Evolutionary conservation across 768 basidiomycete genomes (phyloP).

Genomic region (Russula brevipes): DNA sequence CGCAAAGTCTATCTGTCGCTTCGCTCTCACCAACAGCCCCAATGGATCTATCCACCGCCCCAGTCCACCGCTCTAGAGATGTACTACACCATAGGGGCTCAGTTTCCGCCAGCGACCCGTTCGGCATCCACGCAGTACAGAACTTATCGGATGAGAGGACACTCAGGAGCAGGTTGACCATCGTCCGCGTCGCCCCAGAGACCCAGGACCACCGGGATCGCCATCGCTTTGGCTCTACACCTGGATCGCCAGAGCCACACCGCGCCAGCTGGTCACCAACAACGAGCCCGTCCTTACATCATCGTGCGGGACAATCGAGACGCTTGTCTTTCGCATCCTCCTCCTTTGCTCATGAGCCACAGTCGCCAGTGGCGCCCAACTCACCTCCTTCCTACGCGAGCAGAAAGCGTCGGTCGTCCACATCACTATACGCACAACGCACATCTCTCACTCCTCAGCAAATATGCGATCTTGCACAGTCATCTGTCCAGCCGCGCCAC

Average conservation of each 20-base stretch:
- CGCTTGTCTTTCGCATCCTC: constrained; percentile 25
- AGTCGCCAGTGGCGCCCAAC: background rate
- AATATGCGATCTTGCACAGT: constrained; percentile 22
- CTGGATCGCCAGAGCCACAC: constrained; percentile 9
- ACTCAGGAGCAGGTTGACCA: constrained; percentile 21
- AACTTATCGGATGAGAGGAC: constrained; percentile 21
- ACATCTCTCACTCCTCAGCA: constrained; percentile 22
- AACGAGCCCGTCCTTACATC: background rate
- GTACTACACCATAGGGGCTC: constrained; percentile 16
- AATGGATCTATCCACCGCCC: constrained; percentile 9
- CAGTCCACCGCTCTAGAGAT: constrained; percentile 7
- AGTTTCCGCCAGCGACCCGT: constrained; percentile 22
- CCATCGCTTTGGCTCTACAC: background rate
- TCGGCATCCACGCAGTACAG: constrained; percentile 16
- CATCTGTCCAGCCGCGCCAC: constrained; percentile 11
- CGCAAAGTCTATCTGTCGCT: background rate
- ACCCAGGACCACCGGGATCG: background rate
- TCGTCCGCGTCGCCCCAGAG: constrained; percentile 20
- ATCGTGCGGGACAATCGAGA: constrained; percentile 4
- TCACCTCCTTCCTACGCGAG: constrained; percentile 16
- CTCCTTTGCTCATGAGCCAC: constrained; percentile 19
- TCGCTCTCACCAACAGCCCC: background rate
- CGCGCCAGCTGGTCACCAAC: constrained; percentile 7
- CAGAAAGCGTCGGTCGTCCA: constrained; percentile 15
- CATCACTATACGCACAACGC: constrained; percentile 17